Conservation (phyloP, 2,329 filamentous ascomycete species). For the Venturia asperata region DNA sequence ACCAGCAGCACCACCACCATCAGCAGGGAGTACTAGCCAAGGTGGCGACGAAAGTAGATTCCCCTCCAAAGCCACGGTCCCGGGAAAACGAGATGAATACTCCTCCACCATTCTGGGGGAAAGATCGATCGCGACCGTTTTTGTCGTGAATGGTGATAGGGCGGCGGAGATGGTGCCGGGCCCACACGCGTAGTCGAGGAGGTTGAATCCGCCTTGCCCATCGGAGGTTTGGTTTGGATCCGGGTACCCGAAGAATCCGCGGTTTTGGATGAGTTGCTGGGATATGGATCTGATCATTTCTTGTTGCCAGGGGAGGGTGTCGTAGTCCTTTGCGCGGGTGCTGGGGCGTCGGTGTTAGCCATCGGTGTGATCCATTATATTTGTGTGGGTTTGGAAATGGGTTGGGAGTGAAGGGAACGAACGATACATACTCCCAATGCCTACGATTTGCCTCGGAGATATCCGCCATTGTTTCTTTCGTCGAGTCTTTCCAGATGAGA, state of each 20-base stretch:
- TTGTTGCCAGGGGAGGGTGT: conserved; percentile 17
- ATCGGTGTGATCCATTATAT: background rate
- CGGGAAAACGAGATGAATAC: background rate
- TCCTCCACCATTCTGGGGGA: conserved; percentile 9
- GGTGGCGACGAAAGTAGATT: background rate
- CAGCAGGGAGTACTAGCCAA: background rate
- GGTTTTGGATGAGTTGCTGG: background rate
- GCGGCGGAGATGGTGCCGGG: conserved; percentile 16
- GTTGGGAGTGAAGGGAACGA: background rate
- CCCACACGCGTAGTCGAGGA: conserved; percentile 18
- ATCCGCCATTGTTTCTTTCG: background rate
- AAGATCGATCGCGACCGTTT: conserved; percentile 2
- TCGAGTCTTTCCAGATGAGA: background rate
- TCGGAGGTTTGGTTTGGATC: background rate
- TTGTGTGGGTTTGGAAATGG: background rate
- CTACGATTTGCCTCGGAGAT: conserved; percentile 14
- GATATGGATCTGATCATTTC: conserved; percentile 7
- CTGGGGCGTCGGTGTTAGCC: background rate
- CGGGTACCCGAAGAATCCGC: conserved; percentile 13
- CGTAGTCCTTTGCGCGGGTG: conserved; percentile 8
- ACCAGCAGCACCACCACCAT: too few species aligned
- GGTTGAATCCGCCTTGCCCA: background rate
- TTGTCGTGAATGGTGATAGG: background rate
- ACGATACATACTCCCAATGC: conserved; percentile 17
- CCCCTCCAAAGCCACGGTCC: background rate